Evolutionary conservation across 148 eudicot species (phyloP).

Genomic region (Fallopia convolvulus): DNA sequence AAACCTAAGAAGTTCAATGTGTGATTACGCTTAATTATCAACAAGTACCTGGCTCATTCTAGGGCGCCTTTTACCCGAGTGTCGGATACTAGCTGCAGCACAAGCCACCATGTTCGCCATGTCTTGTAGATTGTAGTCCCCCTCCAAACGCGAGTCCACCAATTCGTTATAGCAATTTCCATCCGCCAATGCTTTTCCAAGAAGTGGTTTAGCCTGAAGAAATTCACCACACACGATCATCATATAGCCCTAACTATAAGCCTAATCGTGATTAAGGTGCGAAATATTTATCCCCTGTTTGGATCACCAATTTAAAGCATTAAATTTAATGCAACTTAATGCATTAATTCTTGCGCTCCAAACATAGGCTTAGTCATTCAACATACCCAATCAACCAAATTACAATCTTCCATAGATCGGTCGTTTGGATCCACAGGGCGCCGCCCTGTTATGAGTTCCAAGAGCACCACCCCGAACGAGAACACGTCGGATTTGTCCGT

Average conservation of each 20-base stretch:
- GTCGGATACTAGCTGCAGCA: slow-evolving; percentile 68
- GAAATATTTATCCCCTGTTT: too few relatives aligned
- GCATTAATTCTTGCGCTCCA: too few relatives aligned
- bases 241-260: not conserved
- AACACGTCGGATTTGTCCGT: slow-evolving; percentile 85
- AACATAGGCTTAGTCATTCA: not conserved
- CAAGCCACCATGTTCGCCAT: slow-evolving; percentile 54
- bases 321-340: too few relatives aligned
- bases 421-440: slow-evolving; percentile 56
- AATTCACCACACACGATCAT: not conserved
- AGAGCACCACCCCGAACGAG: slow-evolving; percentile 76
- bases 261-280: not conserved
- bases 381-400: slow-evolving; percentile 78
- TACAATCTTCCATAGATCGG: slow-evolving; percentile 57
- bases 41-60: slow-evolving; percentile 59
- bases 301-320: too few relatives aligned
- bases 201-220: slow-evolving; percentile 54
- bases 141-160: slow-evolving; percentile 44
- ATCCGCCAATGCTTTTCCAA: slow-evolving; percentile 36
- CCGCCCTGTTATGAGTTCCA: slow-evolving; percentile 79
- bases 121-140: slow-evolving; percentile 32
- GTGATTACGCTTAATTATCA: too few relatives aligned
- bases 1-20: too few relatives aligned
- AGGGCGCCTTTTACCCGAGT: slow-evolving; percentile 55
- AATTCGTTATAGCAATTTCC: slow-evolving; percentile 37